These are phyloP conservation scores for Diaporthe citriasiana DNA, from an alignment of 2,329 filamentous ascomycete genomes.

Conservation along the genomic window DNA sequence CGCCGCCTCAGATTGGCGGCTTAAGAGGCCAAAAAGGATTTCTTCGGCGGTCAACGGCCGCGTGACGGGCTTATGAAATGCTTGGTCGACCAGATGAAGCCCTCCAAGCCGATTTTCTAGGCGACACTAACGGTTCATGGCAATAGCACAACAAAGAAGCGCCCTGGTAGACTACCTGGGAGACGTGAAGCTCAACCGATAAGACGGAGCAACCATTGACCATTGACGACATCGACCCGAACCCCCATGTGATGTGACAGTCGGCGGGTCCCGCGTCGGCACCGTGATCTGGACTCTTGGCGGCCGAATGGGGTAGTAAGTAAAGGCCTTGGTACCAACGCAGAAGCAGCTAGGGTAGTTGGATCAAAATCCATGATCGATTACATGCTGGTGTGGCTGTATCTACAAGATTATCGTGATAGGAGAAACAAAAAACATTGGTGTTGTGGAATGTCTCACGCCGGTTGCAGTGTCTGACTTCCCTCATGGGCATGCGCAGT, in stretches of 20 bases:
- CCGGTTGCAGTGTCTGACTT: background rate
- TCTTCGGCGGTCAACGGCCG: background rate
- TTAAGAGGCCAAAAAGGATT: background rate
- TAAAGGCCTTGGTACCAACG: background rate
- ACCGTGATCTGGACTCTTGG: background rate
- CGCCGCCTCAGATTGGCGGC: background rate
- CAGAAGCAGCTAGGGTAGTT: too few relatives aligned
- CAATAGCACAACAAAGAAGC: too few relatives aligned
- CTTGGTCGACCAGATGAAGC: too few relatives aligned
- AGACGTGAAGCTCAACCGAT: background rate
- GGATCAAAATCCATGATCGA: background rate
- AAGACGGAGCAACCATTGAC: background rate
- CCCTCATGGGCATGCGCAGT: background rate
- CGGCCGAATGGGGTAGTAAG: background rate
- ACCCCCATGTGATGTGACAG: constrained; percentile 4
- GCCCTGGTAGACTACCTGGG: too few relatives aligned
- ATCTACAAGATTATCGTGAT: background rate
- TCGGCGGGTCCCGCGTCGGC: background rate
- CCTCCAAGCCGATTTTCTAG: too few relatives aligned
- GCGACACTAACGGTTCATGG: background rate
- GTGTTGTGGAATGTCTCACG: constrained; percentile 10
- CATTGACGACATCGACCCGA: constrained; percentile 20
- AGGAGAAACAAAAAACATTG: background rate
- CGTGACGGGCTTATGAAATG: background rate
- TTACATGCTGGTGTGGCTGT: background rate